Evolutionary conservation across 805 yeast species (phyloP).

Genomic region (Candida ovalis): DNA sequence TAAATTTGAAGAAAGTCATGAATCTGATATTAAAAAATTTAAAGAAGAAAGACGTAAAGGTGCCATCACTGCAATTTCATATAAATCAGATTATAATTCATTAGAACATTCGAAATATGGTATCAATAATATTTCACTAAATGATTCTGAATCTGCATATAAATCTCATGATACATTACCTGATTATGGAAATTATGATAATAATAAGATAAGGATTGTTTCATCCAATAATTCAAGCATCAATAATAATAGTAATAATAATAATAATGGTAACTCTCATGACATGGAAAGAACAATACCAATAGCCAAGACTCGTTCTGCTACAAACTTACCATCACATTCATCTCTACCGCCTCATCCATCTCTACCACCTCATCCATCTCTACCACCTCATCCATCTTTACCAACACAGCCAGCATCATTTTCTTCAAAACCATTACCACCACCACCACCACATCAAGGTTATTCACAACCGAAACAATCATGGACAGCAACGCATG

Average conservation of each 20-base stretch:
- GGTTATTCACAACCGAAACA: slow-evolving; percentile 4
- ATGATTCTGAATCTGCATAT: neutral
- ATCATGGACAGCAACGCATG: slow-evolving; percentile 7
- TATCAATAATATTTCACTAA: slow-evolving; percentile 4
- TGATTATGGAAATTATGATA: neutral
- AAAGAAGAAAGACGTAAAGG: slow-evolving; percentile 33
- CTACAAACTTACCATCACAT: neutral
- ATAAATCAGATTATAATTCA: slow-evolving; percentile 14
- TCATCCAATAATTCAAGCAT: neutral
- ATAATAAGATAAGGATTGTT: neutral
- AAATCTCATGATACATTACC: neutral
- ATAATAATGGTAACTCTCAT: too few species aligned
- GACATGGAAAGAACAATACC: too few species aligned
- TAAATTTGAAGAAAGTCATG: slow-evolving; percentile 82
- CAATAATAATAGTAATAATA: neutral
- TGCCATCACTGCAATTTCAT: neutral
- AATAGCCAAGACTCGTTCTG: neutral
- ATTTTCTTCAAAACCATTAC: neutral
- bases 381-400: neutral
- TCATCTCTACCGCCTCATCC: neutral
- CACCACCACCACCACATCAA: too few species aligned
- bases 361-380: neutral
- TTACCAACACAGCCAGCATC: neutral
- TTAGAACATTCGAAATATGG: slow-evolving; percentile 19
- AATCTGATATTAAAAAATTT: slow-evolving; percentile 67